These are phyloP conservation scores for Trichoderma gamsii DNA, from an alignment of 495 filamentous ascomycete genomes.

Conservation along the genomic window DNA sequence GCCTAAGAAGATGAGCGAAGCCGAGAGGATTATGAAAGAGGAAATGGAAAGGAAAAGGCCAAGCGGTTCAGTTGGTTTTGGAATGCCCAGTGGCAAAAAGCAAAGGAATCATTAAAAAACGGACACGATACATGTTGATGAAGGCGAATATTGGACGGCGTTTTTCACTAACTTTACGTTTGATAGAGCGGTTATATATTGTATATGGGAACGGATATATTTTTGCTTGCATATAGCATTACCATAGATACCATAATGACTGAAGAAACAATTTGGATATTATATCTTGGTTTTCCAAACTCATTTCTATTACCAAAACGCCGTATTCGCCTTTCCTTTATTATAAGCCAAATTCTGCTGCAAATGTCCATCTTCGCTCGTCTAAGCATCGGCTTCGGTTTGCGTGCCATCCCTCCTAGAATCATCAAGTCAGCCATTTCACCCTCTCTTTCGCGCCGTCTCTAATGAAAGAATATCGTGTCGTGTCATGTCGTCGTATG, in stretches of 20 bases:
- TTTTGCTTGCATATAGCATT: not conserved
- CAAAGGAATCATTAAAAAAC: constrained; percentile 27
- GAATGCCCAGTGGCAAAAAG: constrained; percentile 34
- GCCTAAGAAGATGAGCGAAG: constrained; percentile 76
- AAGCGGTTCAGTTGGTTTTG: constrained; percentile 37
- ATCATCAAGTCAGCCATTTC: not conserved
- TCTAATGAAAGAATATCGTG: not conserved
- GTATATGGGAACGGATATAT: not conserved
- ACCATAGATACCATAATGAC: constrained; percentile 9
- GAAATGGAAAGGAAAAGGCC: constrained; percentile 68
- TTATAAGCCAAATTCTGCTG: not conserved
- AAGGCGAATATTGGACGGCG: not conserved
- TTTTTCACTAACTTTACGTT: not conserved
- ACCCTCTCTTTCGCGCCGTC: not conserved
- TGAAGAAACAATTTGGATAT: not conserved
- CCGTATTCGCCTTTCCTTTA: not conserved
- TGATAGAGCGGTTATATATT: not conserved
- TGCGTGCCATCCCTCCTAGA: constrained; percentile 14
- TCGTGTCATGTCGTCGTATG: not conserved
- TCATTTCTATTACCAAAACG: constrained; percentile 1
- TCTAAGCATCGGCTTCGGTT: constrained; percentile 5
- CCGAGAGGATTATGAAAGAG: constrained; percentile 86
- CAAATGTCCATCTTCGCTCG: not conserved
- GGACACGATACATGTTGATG: not conserved
- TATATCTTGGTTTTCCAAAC: not conserved